Conservation (phyloP, 2,329 filamentous ascomycete genomes). For the Graphilbum sp. region DNA sequence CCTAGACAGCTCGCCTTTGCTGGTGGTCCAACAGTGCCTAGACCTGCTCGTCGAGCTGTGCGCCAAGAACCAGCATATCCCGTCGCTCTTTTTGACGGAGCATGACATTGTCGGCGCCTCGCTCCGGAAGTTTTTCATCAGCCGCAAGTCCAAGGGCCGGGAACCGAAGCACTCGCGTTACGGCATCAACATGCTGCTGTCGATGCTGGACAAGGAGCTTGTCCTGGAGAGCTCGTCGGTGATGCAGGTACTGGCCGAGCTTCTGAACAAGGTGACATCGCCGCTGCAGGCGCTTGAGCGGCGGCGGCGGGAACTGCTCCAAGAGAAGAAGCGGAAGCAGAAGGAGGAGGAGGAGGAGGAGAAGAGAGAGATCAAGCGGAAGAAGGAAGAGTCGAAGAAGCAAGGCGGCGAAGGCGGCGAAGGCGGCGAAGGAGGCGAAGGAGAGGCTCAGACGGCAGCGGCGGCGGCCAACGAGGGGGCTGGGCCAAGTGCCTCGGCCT, state of each 20-base stretch:
- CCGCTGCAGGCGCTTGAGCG: conserved; percentile 71
- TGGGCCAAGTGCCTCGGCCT: too few relatives aligned
- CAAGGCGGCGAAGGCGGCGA: conserved; percentile 5
- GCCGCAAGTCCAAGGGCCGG: conserved; percentile 74
- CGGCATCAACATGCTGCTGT: conserved; percentile 79
- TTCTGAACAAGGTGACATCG: conserved; percentile 76
- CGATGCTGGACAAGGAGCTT: conserved; percentile 77
- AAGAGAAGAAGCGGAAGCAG: conserved; percentile 33
- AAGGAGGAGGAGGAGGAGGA: conserved; percentile 17
- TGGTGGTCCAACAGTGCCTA: conserved; percentile 92
- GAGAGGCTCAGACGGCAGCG: conserved; percentile 10
- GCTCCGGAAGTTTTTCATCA: conserved; percentile 58
- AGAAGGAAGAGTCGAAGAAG: conserved; percentile 13
- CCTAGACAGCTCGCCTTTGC: conserved; percentile 79
- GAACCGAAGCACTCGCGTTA: conserved; percentile 58
- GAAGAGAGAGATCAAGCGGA: conserved; percentile 25
- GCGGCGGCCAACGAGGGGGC: conserved; percentile 7
- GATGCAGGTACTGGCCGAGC: conserved; percentile 80
- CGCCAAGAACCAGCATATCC: conserved; percentile 69
- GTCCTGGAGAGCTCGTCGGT: conserved; percentile 95
- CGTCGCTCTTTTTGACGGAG: conserved; percentile 85
- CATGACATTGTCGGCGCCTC: conserved; percentile 61
- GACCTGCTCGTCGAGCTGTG: conserved; percentile 72
- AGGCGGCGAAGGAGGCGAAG: conserved; percentile 11
- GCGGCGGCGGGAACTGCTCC: conserved; percentile 59